Base-by-base conservation (phyloP, 768 basidiomycete genomes). In the Leccinum fibrillosum region DNA sequence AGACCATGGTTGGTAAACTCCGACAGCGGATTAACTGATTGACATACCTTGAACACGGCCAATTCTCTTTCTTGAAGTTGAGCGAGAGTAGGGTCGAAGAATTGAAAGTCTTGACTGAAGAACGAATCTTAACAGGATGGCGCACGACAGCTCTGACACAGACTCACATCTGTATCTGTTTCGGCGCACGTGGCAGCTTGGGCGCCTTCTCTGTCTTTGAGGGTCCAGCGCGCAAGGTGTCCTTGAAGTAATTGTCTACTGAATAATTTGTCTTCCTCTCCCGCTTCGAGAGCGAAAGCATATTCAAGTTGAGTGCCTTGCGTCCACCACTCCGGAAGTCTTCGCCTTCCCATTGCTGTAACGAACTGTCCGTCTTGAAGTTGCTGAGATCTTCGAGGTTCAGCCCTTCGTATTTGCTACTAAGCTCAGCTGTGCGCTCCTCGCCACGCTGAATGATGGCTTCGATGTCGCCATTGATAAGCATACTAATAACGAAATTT, bases 311-410 rank as follows among this genome's bases (percentile, higher is more conserved):
- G 50, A 92, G 78, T 2, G 76, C 61, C 72, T 91, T 91, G 69
- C 86, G 84, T 76, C 89, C 91, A 17, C 83, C 91, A 17, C 82
- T 70, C 26, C 89, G 78, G 74, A 94, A 98, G 67, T 96, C 93
- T 72, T 97, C 92, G 34, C 94, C 94, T 66, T 98, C 94, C 94
- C 94, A 97, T 65, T 92, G 90, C 63, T 94, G 91, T 32, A 94
- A 84, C 23, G 88, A 89, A 26, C 88, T 89, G 64, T 98, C 94
- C 8, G 92, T 88, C 74, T 97, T 96, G 83, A 98, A 99, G 77
- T 92, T 98, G 70, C 90, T 95, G 34, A 98, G 78, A 66, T 97
- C 95, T 68, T 99, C 97, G 48, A 99, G 68, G 66, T 92, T 94
- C 54, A 98, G 81, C 2, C 85, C 88, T 64, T 94, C 94, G 66